Conservation (phyloP, 768 basidiomycete species). For the Polyporus arcularius region DNA sequence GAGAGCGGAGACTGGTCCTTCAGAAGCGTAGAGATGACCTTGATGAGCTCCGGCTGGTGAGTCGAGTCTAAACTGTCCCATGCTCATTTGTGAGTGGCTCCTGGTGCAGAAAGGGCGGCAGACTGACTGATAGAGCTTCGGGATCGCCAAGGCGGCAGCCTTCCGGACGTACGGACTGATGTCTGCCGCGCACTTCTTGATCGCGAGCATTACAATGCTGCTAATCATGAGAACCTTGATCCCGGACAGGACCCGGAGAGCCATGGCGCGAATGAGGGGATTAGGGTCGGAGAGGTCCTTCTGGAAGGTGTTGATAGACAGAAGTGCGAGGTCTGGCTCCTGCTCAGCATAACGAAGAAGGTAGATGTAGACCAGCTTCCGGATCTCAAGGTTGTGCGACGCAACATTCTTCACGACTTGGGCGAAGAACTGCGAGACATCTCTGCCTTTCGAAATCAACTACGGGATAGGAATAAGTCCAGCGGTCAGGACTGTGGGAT, state of each 20-base stretch:
- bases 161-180: slow-evolving; percentile 94
- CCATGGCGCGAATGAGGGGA: slow-evolving; percentile 96
- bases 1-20: slow-evolving; percentile 84
- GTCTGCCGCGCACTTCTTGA: slow-evolving; percentile 92
- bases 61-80: slow-evolving; percentile 65
- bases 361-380: slow-evolving; percentile 98
- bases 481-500: background rate
- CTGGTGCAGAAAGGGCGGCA: slow-evolving; percentile 10
- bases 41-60: slow-evolving; percentile 71
- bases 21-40: slow-evolving; percentile 62
- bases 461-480: slow-evolving; percentile 30
- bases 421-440: slow-evolving; percentile 92
- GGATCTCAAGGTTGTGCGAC: slow-evolving; percentile 87
- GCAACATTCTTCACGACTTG: slow-evolving; percentile 98
- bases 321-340: slow-evolving; percentile 91
- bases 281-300: slow-evolving; percentile 91
- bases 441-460: slow-evolving; percentile 91
- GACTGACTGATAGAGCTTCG: slow-evolving; percentile 77
- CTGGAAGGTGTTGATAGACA: slow-evolving; percentile 99
- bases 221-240: slow-evolving; percentile 91
- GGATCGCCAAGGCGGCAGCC: slow-evolving; percentile 86
- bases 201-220: slow-evolving; percentile 79
- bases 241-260: slow-evolving; percentile 87
- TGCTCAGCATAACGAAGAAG: slow-evolving; percentile 90
- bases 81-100: background rate